Percentiles rank a stretch among this genome's conserved stretches.
Conservation (phyloP, 345 rosid species). For the Eucalyptus urophylla region DNA sequence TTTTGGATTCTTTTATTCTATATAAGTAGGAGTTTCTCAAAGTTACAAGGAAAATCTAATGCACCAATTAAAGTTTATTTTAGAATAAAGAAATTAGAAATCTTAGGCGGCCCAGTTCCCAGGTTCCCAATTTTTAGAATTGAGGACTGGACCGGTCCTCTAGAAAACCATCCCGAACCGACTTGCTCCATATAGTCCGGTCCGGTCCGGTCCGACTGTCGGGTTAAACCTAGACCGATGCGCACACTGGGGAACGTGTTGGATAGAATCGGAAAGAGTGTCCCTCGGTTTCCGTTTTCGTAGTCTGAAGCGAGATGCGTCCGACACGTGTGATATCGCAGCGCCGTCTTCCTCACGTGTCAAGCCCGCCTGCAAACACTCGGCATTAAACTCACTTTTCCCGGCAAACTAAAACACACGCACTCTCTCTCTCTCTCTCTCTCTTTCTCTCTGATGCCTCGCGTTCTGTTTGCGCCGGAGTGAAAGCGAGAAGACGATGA, state of each 20-base stretch:
- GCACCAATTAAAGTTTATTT: background rate
- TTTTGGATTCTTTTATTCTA: background rate
- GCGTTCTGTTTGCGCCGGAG: background rate
- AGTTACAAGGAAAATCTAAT: too few relatives aligned
- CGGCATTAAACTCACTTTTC: background rate
- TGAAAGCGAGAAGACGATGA: background rate
- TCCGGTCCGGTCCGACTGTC: background rate
- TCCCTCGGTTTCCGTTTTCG: background rate
- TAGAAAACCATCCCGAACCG: background rate
- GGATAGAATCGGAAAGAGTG: background rate
- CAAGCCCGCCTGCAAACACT: background rate
- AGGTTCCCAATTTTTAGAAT: background rate
- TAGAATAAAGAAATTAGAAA: too few relatives aligned
- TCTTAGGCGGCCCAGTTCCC: background rate
- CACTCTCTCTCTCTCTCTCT: background rate
- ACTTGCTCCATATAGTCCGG: background rate
- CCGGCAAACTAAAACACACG: background rate
- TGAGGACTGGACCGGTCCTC: background rate
- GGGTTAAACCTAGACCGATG: background rate
- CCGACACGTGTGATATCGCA: background rate
- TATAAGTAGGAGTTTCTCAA: background rate
- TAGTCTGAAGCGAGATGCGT: background rate
- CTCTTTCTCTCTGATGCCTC: background rate
- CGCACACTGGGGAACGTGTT: background rate
- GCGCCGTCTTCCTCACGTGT: background rate